Base-by-base conservation (phyloP, 768 basidiomycete genomes). In the Lyophyllum shimeji region DNA sequence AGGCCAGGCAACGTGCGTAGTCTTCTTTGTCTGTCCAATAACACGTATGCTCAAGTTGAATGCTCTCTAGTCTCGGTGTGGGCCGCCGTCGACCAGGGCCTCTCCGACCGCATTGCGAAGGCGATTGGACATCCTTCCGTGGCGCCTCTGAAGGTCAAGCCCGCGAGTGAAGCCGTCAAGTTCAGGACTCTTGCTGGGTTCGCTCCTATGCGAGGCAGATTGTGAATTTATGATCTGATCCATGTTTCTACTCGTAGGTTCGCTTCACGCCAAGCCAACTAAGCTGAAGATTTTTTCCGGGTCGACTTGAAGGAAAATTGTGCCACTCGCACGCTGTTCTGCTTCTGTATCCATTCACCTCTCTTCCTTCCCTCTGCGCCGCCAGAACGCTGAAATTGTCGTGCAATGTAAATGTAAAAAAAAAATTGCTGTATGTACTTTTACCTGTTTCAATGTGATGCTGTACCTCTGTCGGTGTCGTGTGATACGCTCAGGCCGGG, bases 101-200 rank as follows among this genome's bases (percentile, higher is more conserved):
- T 95, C 33, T 86, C 85, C 3, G 84, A 90, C 70, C 81, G 89
- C 58, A 78, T 98, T 61, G 91, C 92, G n/a, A 81, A 79, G 63
- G 89, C 84, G 2, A 78, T 95, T 50, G 84, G 84, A 40, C 75
- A 81, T 46, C 74, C 82, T 1, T 64, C 71, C 2, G 86, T 84
- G n/a, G 60, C 70, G 50, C 89, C 90, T 12, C 75, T 92, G 50
- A 61, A 74, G 55, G 82, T 83, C 62, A 84, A 83, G 69, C 70
- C 87, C 15, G 89, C 86, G 1, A 48, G 66, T 2, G 81, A 85
- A 67, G 84, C 83, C 11, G 59, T 83, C 55, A 76, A 74, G 49
- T 87, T 83, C 76, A 78, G 77, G 55, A 66, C 74, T 50, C 69
- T 68, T 60, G 59, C 78, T 57, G 78, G 77, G 54, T 63, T 62